phyloP scores from a whole-genome alignment of 805 yeast genomes.

The Dipodascus geniculatus region DNA sequence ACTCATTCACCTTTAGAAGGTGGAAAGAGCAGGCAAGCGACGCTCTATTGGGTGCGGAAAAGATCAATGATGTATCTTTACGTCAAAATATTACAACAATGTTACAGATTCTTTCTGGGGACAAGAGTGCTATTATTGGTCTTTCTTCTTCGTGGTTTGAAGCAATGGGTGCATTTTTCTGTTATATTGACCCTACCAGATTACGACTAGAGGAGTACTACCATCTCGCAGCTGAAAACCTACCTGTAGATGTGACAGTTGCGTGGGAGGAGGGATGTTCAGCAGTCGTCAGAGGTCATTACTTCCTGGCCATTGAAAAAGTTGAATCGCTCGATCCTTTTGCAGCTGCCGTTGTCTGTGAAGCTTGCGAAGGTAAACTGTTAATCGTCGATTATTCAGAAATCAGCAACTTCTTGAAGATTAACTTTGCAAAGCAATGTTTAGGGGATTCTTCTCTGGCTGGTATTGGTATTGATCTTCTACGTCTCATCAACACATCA shows the following conservation, averaged over 20 bases:
- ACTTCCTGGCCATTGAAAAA: slow-evolving; percentile 15
- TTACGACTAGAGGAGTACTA: slow-evolving; percentile 20
- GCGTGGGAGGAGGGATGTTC: slow-evolving; percentile 22
- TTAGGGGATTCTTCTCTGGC: slow-evolving; percentile 12
- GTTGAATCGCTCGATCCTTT: slow-evolving; percentile 19
- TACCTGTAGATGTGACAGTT: slow-evolving; percentile 18
- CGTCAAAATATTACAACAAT: slow-evolving; percentile 15
- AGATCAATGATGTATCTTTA: slow-evolving; percentile 12
- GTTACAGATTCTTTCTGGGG: slow-evolving; percentile 20
- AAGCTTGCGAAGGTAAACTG: slow-evolving; percentile 20
- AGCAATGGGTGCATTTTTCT: slow-evolving; percentile 19
- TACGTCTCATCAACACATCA: slow-evolving; percentile 12
- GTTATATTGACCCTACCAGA: slow-evolving; percentile 21
- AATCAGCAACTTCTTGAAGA: slow-evolving; percentile 17
- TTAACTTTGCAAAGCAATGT: slow-evolving; percentile 18
- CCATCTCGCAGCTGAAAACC: slow-evolving; percentile 10
- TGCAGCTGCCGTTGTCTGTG: slow-evolving; percentile 21
- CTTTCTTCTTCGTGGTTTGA: slow-evolving; percentile 23
- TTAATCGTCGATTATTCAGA: slow-evolving; percentile 19
- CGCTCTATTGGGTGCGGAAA: slow-evolving; percentile 11
- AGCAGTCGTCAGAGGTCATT: slow-evolving; percentile 18
- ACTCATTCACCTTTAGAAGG: slow-evolving; percentile 14
- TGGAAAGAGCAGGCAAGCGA: slow-evolving; percentile 21
- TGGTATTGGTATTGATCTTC: slow-evolving; percentile 18
- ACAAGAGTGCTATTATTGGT: slow-evolving; percentile 17